Conservation (phyloP, 1,284 basidiomycete species). For the Ceratobasidium sp. region DNA sequence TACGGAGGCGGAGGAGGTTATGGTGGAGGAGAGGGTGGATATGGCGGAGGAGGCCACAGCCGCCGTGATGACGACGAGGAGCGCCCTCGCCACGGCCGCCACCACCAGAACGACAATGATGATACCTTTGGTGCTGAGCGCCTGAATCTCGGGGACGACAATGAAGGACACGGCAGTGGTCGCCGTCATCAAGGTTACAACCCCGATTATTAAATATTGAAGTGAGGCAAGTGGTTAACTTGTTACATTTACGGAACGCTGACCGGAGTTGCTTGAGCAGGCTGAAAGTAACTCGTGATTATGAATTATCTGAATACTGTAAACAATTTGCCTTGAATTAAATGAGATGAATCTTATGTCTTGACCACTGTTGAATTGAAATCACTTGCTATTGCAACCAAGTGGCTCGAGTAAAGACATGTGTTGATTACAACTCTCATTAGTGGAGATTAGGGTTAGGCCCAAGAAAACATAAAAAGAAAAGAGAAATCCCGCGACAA, state of each 20-base stretch:
- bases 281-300: too few relatives aligned
- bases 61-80: slow-evolving; percentile 41
- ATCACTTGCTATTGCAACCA: neutral
- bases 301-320: neutral
- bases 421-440: neutral
- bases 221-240: neutral
- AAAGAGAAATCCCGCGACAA: slow-evolving; percentile 45
- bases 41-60: slow-evolving; percentile 7
- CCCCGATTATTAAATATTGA: slow-evolving; percentile 11
- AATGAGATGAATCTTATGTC: slow-evolving; percentile 1
- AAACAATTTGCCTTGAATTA: slow-evolving; percentile 2
- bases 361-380: slow-evolving; percentile 6
- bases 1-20: slow-evolving; percentile 29
- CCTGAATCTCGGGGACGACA: slow-evolving; percentile 54
- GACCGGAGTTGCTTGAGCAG: neutral
- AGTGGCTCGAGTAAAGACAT: too few relatives aligned
- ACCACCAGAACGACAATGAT: slow-evolving; percentile 49
- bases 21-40: slow-evolving; percentile 50
- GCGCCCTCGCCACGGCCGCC: neutral
- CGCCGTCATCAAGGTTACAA: slow-evolving; percentile 29
- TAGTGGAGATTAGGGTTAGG: slow-evolving; percentile 39
- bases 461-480: slow-evolving; percentile 22
- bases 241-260: neutral
- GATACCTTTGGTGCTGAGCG: slow-evolving; percentile 64
- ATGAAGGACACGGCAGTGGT: slow-evolving; percentile 36